Conservation (phyloP, 164 flowering plant species). For the Stephania yunnanensis region DNA sequence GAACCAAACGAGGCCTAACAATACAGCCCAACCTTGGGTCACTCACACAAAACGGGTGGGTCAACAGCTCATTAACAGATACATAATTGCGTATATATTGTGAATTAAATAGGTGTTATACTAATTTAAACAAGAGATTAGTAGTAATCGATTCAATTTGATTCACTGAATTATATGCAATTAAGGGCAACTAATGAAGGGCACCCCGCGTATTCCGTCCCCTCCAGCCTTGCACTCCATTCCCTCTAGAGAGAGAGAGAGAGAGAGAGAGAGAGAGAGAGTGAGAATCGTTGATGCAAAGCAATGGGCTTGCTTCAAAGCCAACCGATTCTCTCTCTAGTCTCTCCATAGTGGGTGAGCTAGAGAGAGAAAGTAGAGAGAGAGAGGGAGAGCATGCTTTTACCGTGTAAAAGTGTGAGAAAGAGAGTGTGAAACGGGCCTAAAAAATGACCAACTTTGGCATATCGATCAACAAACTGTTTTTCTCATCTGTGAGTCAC, state of each 20-base stretch:
- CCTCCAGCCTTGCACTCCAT: constrained; percentile 56
- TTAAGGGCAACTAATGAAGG: constrained; percentile 13
- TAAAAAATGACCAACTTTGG: constrained; percentile 8
- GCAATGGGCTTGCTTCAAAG: constrained; percentile 36
- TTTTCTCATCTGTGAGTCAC: background rate
- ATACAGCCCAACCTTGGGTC: no score
- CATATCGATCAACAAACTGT: background rate
- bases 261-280: no score
- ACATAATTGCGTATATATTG: background rate
- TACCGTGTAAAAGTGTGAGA: constrained; percentile 20
- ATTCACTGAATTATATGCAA: background rate
- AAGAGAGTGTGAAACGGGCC: constrained; percentile 19
- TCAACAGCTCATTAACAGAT: constrained; percentile 5
- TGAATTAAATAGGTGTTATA: background rate
- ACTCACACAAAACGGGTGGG: background rate
- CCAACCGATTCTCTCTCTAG: constrained; percentile 35
- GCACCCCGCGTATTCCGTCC: constrained; percentile 43
- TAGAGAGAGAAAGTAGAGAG: constrained; percentile 6
- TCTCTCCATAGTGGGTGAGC: constrained; percentile 9
- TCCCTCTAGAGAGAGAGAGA: constrained; percentile 13
- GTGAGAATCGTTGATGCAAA: constrained; percentile 36
- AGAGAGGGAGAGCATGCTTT: constrained; percentile 16
- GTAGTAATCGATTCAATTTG: background rate
- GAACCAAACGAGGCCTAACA: no score
- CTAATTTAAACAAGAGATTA: background rate